Conservation (phyloP, 2,329 filamentous ascomycete species). For the Raffaelea albimanens region DNA sequence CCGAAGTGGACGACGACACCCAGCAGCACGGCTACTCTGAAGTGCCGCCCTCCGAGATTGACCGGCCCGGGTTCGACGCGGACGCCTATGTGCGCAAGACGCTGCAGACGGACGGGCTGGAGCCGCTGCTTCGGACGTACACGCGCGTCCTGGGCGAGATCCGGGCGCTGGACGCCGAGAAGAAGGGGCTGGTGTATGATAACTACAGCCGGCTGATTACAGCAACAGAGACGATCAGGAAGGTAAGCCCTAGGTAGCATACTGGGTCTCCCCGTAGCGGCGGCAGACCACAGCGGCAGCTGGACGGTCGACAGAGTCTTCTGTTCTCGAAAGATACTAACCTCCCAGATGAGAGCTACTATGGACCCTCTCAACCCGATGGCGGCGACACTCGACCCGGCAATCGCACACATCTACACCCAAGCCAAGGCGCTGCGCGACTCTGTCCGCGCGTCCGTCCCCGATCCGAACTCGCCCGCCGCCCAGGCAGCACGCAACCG, state of each 20-base stretch:
- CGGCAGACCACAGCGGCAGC: too few relatives aligned
- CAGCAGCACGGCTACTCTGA: constrained; percentile 30
- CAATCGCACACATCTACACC: constrained; percentile 65
- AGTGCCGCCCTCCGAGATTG: constrained; percentile 61
- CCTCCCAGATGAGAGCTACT: constrained; percentile 57
- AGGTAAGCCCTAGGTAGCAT: constrained; percentile 41
- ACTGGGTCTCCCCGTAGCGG: too few relatives aligned
- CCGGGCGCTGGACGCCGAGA: constrained; percentile 82
- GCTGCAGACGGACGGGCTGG: constrained; percentile 52
- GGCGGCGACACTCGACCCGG: constrained; percentile 62
- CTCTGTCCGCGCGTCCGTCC: constrained; percentile 36
- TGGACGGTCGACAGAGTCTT: too few relatives aligned
- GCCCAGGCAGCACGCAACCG: constrained; percentile 25
- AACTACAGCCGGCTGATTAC: constrained; percentile 96
- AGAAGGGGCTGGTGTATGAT: constrained; percentile 95
- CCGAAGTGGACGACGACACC: constrained; percentile 20
- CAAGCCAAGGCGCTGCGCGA: constrained; percentile 47
- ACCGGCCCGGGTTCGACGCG: constrained; percentile 62
- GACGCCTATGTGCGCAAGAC: constrained; percentile 56
- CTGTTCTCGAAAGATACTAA: constrained; percentile 1
- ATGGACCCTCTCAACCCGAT: constrained; percentile 73
- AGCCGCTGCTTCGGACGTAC: constrained; percentile 62
- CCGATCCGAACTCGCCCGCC: constrained; percentile 33
- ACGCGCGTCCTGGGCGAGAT: constrained; percentile 71
- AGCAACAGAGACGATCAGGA: constrained; percentile 92